Conservation (phyloP, 2,329 filamentous ascomycete species). For the Sporothrix protearum region DNA sequence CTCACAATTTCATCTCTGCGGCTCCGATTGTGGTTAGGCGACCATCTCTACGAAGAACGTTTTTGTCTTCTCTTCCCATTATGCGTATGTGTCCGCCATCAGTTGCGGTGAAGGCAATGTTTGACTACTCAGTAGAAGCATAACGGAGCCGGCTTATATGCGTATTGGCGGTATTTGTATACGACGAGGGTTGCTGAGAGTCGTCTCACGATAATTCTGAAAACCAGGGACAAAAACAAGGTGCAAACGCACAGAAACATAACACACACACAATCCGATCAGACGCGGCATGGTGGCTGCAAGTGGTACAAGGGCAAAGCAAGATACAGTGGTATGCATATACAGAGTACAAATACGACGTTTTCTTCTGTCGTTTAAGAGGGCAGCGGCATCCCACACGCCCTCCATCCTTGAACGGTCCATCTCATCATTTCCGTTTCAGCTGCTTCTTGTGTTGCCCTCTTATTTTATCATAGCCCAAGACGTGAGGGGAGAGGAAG, state of each 20-base stretch:
- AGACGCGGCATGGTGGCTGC: background rate
- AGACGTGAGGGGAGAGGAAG: background rate
- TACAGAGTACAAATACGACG: no score
- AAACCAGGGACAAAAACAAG: background rate
- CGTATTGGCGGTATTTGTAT: background rate
- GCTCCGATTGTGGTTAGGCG: conserved; percentile 1
- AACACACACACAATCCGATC: background rate
- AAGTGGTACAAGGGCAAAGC: no score
- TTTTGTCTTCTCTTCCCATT: background rate
- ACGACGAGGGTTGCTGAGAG: background rate
- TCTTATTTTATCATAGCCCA: background rate
- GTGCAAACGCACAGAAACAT: background rate
- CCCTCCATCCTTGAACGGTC: background rate
- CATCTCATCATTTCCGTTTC: conserved; percentile 15
- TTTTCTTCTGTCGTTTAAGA: no score
- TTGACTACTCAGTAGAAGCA: background rate
- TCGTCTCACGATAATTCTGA: background rate
- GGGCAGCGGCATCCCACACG: conserved; percentile 13
- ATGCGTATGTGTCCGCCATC: no score
- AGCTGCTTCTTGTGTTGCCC: background rate
- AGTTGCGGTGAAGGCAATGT: background rate
- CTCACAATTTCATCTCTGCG: conserved; percentile 7
- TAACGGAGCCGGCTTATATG: background rate
- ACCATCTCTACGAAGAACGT: background rate
- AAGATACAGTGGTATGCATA: background rate